These are phyloP conservation scores for Fusarium falciforme DNA, from an alignment of 2,329 filamentous ascomycete genomes.

Conservation along the genomic window DNA sequence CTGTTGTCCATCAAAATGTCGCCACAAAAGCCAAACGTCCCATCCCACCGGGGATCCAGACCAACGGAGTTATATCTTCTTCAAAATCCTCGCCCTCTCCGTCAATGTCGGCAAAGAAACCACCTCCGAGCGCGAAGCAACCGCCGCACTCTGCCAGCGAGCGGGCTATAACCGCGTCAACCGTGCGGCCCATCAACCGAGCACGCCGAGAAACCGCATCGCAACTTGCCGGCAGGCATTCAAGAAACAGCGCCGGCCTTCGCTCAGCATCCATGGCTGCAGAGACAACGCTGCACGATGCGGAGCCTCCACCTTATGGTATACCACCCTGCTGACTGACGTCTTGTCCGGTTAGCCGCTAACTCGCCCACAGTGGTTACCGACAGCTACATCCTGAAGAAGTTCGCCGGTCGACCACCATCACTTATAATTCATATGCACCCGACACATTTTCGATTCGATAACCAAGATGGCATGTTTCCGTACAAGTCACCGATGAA, in stretches of 20 bases:
- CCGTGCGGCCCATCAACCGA: conserved; percentile 65
- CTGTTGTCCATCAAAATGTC: conserved; percentile 57
- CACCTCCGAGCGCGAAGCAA: conserved; percentile 58
- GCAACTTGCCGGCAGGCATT: conserved; percentile 58
- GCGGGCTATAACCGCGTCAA: conserved; percentile 53
- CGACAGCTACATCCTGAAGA: conserved; percentile 82
- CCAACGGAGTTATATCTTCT: conserved; percentile 67
- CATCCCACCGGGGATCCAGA: conserved; percentile 72
- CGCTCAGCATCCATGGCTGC: conserved; percentile 60
- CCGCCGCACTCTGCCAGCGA: conserved; percentile 50
- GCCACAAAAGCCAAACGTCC: conserved; percentile 75
- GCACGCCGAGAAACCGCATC: conserved; percentile 67
- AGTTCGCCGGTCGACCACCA: conserved; percentile 78
- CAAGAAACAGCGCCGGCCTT: conserved; percentile 62
- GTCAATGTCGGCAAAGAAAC: conserved; percentile 67
- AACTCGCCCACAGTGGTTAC: conserved; percentile 70
- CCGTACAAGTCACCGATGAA: conserved; percentile 93
- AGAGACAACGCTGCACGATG: conserved; percentile 53
- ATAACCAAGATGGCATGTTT: conserved; percentile 93
- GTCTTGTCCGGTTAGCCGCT: conserved; percentile 16
- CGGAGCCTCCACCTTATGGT: conserved; percentile 67
- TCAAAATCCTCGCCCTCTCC: conserved; percentile 71
- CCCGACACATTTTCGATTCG: conserved; percentile 88
- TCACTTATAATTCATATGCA: conserved; percentile 91
- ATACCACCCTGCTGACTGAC: conserved; percentile 25